These are phyloP conservation scores for Vickermania spadyakhi DNA, from an alignment of 208 protist species.

Conservation along the genomic window DNA sequence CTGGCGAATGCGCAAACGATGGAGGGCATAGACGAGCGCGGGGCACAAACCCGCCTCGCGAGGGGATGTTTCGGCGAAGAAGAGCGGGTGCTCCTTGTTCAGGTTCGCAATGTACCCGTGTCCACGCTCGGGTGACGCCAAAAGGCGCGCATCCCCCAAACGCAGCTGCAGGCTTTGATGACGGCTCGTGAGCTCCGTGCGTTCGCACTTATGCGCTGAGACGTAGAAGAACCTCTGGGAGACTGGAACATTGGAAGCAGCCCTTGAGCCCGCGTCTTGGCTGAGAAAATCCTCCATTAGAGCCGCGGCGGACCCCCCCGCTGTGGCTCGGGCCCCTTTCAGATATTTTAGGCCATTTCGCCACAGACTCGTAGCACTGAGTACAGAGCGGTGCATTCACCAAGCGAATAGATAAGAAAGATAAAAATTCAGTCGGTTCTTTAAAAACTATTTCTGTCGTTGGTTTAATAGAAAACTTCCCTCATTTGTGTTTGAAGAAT, in stretches of 20 bases:
- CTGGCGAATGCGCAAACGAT: slow-evolving; percentile 51
- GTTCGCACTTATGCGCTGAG: slow-evolving; percentile 9
- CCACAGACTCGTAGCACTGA: too few relatives aligned
- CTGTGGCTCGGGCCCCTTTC: slow-evolving; percentile 22
- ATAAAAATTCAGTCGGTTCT: too few relatives aligned
- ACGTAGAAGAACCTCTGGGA: slow-evolving; percentile 80
- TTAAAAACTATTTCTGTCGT: too few relatives aligned
- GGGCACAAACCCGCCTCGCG: slow-evolving; percentile 61
- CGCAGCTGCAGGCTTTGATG: slow-evolving; percentile 59
- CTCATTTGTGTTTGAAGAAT: too few relatives aligned
- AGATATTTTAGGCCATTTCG: slow-evolving; percentile 76
- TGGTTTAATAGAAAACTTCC: too few relatives aligned
- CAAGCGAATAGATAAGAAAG: too few relatives aligned
- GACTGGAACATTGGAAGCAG: slow-evolving; percentile 55
- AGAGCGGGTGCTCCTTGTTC: slow-evolving; percentile 82
- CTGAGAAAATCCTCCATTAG: slow-evolving; percentile 49
- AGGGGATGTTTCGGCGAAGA: slow-evolving; percentile 64
- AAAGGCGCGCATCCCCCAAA: slow-evolving; percentile 71
- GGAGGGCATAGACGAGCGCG: slow-evolving; percentile 54
- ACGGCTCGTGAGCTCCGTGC: slow-evolving; percentile 18
- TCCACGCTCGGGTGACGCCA: slow-evolving; percentile 41
- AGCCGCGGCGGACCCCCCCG: slow-evolving; percentile 40
- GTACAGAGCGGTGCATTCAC: too few relatives aligned
- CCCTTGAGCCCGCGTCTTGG: slow-evolving; percentile 21
- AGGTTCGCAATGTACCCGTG: slow-evolving; percentile 36